These are phyloP conservation scores for Botrytis porri DNA, from an alignment of 2,329 filamentous ascomycete genomes.

Conservation along the genomic window DNA sequence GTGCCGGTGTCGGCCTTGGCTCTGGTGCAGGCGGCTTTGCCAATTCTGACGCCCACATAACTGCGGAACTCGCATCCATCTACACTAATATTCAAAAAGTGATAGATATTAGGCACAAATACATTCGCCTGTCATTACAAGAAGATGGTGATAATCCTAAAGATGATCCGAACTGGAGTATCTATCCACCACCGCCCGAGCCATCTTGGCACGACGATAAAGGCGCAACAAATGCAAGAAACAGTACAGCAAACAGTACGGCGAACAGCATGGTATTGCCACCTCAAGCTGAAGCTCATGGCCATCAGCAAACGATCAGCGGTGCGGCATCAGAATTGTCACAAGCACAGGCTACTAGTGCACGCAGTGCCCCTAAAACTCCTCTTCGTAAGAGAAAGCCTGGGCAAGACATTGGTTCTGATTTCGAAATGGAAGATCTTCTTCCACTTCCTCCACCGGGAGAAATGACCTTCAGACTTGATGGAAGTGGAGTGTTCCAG, in stretches of 20 bases:
- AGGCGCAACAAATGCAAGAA: conserved; percentile 34
- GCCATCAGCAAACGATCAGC: conserved; percentile 21
- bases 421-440: conserved; percentile 80
- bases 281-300: conserved; percentile 33
- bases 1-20: conserved; percentile 58
- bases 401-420: conserved; percentile 85
- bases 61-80: conserved; percentile 78
- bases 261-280: conserved; percentile 37
- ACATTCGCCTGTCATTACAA: conserved; percentile 82
- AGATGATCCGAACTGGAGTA: conserved; percentile 76
- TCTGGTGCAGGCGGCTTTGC: conserved; percentile 61
- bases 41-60: conserved; percentile 74
- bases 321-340: neutral
- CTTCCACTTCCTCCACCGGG: conserved; percentile 69
- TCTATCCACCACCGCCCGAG: conserved; percentile 89
- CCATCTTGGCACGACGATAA: conserved; percentile 74
- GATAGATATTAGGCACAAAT: conserved; percentile 83
- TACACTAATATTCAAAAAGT: conserved; percentile 89
- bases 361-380: conserved; percentile 44
- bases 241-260: conserved; percentile 49
- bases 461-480: conserved; percentile 71
- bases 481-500: conserved; percentile 85
- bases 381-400: conserved; percentile 70
- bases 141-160: conserved; percentile 81
- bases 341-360: conserved; percentile 35